phyloP scores from a whole-genome alignment of 192 early-diverging fungal species.

The Coemansia sp. region DNA sequence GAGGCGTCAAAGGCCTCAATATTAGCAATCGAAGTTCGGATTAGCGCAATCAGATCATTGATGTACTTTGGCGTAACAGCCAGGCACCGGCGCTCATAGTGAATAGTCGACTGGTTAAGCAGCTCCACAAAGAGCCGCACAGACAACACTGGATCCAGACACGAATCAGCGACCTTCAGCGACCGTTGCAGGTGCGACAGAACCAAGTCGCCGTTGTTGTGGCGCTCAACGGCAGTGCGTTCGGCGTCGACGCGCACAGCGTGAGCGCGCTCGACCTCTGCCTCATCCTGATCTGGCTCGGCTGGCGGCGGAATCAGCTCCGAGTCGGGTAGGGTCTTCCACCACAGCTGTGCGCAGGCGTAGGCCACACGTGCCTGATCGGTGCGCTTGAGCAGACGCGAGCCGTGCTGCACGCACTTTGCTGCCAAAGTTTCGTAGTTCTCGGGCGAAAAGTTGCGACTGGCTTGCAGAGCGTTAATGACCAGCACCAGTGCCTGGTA shows the following conservation, averaged over 20 bases:
- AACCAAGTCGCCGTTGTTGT: conserved; percentile 85
- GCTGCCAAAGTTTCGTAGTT: conserved; percentile 95
- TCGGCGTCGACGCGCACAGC: conserved; percentile 51
- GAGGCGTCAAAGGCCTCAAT: conserved; percentile 72
- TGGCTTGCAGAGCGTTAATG: conserved; percentile 81
- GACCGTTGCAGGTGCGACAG: conserved; percentile 92
- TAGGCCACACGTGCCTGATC: conserved; percentile 91
- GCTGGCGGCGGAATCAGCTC: conserved; percentile 46
- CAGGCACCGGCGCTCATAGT: conserved; percentile 90
- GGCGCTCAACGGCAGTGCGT: conserved; percentile 61
- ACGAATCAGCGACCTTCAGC: conserved; percentile 90
- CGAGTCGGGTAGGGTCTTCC: conserved; percentile 62
- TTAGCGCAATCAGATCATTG: conserved; percentile 91
- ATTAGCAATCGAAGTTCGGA: conserved; percentile 71
- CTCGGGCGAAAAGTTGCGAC: conserved; percentile 78
- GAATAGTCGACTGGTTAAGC: conserved; percentile 91
- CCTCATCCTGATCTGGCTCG: conserved; percentile 53
- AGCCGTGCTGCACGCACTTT: conserved; percentile 86
- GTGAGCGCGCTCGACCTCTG: conserved; percentile 32
- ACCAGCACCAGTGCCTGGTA: conserved; percentile 86
- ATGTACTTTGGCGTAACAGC: conserved; percentile 90
- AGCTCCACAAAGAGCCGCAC: conserved; percentile 97
- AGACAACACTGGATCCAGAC: conserved; percentile 86
- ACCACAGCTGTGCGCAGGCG: conserved; percentile 89
- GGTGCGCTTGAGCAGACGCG: conserved; percentile 87